Percentiles rank a stretch among this genome's conserved stretches.
Conservation (phyloP, 306 rosid genomes). For the Abrus precatorius region DNA sequence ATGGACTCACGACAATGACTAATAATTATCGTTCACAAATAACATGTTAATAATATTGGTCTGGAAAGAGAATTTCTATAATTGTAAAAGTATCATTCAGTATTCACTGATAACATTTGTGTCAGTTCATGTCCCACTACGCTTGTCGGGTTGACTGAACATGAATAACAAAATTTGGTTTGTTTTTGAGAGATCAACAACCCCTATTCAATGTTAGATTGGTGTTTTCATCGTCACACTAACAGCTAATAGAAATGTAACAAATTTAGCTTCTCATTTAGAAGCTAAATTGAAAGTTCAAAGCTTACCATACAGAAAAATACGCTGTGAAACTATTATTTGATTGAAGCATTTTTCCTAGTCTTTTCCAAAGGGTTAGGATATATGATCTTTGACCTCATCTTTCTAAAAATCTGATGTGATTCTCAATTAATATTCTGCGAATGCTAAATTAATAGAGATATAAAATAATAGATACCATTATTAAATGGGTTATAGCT, state of each 20-base stretch:
- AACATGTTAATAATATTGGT: too few relatives aligned
- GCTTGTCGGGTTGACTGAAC: not conserved
- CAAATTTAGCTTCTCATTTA: constrained; percentile 1
- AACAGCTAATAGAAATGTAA: not conserved
- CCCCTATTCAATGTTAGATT: constrained; percentile 2
- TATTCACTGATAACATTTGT: not conserved
- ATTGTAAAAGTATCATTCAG: not conserved
- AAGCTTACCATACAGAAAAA: not conserved
- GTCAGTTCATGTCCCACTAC: not conserved
- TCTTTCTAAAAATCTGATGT: not conserved
- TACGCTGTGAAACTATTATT: not conserved
- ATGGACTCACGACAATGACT: not conserved
- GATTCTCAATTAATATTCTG: not conserved
- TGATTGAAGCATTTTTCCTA: not conserved
- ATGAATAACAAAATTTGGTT: not conserved
- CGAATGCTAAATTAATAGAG: not conserved
- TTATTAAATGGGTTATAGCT: constrained; percentile 30
- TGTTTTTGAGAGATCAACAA: not conserved
- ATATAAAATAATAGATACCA: not conserved
- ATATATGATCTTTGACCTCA: not conserved
- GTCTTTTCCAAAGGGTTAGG: constrained; percentile 1
- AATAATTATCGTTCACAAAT: not conserved
- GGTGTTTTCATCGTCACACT: not conserved
- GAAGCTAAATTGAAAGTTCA: not conserved
- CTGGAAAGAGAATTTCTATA: not conserved